Evolutionary conservation across 805 yeast genomes (phyloP), one percentile per base, ranked within the genome.

Genomic region (Candida boleticola): DNA sequence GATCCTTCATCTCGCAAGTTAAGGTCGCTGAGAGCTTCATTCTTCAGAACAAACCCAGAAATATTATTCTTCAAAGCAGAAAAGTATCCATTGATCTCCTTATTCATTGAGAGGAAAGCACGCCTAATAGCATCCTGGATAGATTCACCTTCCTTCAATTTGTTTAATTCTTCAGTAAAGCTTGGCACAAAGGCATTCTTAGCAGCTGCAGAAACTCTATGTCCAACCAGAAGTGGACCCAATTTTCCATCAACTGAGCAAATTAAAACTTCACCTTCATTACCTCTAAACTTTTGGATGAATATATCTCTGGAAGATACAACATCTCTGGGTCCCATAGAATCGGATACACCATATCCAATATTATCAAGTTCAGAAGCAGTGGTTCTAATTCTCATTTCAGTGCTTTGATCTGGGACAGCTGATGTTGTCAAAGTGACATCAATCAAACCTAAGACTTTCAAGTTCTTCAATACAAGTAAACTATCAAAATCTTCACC

Each of bases 311-410:
- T 77, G 4, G 84, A 78, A 0, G 89, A 77, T 3, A 93, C 76
- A 36, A 71, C 69, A 20, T 79, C 79, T 39, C 81, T 68, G 40
- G 71, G 71, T 1, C 96, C 96, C 51, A 92, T 70, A 3, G 84
- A 72, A 62, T 93, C 99, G 1, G 97, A 85, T 38, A 93, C 89
- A 57, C 99, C 99, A 56, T 89, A 89, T 0, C 89, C 81, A 68
- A 86, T 77, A 36, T 77, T 79, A 37, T 84, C 83, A 18, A 88
- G 64, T 38, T 80, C 84, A 0, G 96, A 84, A 13, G 90, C 92
- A 0, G 96, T 85, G 0, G 97, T 88, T 52, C 99, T 80, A 16
- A 93, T 84, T 66, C 99, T 84, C 50, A 86, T 77, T 52, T 85
- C 83, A 10, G 79, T 79, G 9, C 79, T 73, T 61, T 90, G 96